Base-by-base conservation (phyloP, 352 stramenopile genomes). In the Phytophthora sojae region DNA sequence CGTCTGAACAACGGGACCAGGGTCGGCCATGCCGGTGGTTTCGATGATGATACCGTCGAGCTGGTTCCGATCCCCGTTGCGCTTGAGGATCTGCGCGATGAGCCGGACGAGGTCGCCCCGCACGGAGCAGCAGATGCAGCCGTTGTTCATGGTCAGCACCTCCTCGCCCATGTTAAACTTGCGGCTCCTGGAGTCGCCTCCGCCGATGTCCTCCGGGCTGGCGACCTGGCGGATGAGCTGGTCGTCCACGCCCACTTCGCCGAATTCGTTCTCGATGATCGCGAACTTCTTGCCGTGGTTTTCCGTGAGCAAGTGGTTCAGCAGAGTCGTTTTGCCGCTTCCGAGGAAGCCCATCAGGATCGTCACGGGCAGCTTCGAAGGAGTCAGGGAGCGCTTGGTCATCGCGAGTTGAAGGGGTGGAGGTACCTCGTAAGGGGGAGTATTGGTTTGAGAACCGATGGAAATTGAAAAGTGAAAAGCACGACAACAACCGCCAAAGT, bases 181-280 rank as follows among this genome's bases (percentile, higher is more conserved):
- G 42, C 70, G 61, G 52, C 69, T 76, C n/a, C 71, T 70, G 35
- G 66, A 62, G 59, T 76, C 67, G 29, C 66, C 63, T 60, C 73
- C 69, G 23, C 32, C 56, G 17, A 73, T 56, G 42, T 73, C 69
- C 30, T 52, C 62, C 3, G 59, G 60, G 8, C 52, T 64, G 6
- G 61, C 60, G 17, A 71, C 61, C 61, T 69, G 71, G 4, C 62
- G 65, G 57, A 99, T 73, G n/a, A 97, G 82, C 47, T 96, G 86
- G 51, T 99, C 91, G 62, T 98, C 96, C 37, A 99, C 84, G 21
- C 90, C 86, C 14, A 98, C 88, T 68, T 97, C 88, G 26, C 96
- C 97, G 72, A 99, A 98, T 63, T 99, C 96, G 73, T 99, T 99
- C 77, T 99, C 95, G 69, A 99, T 98, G 12, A 99, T 96, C 15